Percentiles rank a stretch among this genome's conserved stretches.
Evolutionary conservation across 2,329 filamentous ascomycete genomes (phyloP).

Genomic region (Fusarium sambucinum): DNA sequence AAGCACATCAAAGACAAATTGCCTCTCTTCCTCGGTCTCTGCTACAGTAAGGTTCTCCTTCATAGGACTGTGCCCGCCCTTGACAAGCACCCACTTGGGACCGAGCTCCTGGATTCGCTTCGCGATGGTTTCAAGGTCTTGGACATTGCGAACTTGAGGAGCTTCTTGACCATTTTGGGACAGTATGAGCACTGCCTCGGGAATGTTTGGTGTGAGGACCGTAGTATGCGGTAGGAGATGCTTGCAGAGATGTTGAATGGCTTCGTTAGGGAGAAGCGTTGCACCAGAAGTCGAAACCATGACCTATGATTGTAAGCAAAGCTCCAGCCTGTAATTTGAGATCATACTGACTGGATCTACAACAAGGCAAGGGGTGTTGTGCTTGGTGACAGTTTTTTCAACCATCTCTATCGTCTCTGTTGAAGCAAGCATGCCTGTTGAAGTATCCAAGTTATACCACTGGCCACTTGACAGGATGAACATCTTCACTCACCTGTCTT

Average conservation of each 20-base stretch:
- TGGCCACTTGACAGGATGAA: not conserved
- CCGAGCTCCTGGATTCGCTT: constrained; percentile 75
- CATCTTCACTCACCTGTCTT: constrained; percentile 78
- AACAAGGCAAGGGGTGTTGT: constrained; percentile 51
- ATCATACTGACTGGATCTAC: constrained; percentile 54
- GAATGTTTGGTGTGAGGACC: constrained; percentile 81
- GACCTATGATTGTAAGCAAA: constrained; percentile 67
- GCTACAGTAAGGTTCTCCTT: constrained; percentile 71
- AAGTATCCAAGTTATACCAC: not conserved
- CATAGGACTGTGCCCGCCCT: constrained; percentile 91
- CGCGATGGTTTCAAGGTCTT: constrained; percentile 77
- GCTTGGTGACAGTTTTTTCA: constrained; percentile 49
- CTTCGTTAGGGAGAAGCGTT: constrained; percentile 72
- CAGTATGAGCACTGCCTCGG: constrained; percentile 77
- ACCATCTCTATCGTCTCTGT: constrained; percentile 55
- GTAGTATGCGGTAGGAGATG: constrained; percentile 74
- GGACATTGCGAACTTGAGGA: constrained; percentile 63
- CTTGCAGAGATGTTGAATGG: constrained; percentile 70
- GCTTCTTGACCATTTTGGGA: constrained; percentile 60
- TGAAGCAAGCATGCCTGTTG: constrained; percentile 55
- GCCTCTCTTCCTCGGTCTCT: constrained; percentile 67
- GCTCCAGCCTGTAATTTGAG: not conserved
- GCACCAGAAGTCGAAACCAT: constrained; percentile 91
- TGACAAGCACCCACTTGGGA: constrained; percentile 84
- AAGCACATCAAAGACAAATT: constrained; percentile 82